Base-by-base conservation (phyloP, 164 flowering plant species). In the Vitis cinerea region DNA sequence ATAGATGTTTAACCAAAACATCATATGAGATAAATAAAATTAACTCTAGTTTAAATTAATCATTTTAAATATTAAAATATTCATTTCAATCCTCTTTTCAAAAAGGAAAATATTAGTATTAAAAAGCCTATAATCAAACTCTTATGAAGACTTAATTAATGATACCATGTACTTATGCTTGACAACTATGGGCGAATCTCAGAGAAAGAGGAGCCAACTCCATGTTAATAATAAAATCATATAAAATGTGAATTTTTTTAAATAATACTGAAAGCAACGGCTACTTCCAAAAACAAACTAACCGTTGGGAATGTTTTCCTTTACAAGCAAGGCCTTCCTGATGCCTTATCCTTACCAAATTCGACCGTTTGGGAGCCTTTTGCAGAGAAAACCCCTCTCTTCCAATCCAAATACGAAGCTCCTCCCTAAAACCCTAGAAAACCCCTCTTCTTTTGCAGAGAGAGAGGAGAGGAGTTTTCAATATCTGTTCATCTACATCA, bases 361-460 rank as follows among this genome's bases (percentile, higher is more conserved):
- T 76, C 12, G 82, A 79, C 82, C 82, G 82, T 79, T 79, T 61
- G 29, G 56, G 54, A 23, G 60, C 72, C 65, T 70, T 68, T 15
- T 57, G 51, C 8, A 17, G 66, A 54, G 64, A 50, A 9, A 50
- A 52, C 3, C 16, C 61, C 0, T 0, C 0, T 0, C 4, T 14
- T 29, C 10, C 9, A 12, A 9, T 47, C 11, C 47, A 37, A 37
- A 37, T 13, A 12, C 37, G 29, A n/a, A 56, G 8, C n/a, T 50
- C 10, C 47, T 44, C 53, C 48, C 37, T 50, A 66, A 73, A 63
- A 62, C 10, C 75, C 54, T 37, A 37, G 7, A 37, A 6, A 37
- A 23, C 27, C 75, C 66, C 65, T 59, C 71, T 70, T 62, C 59
- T 27, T 14, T 68, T 68, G 44, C 50, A 47, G 62, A 53, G 72